A percentile compares a stretch with the other conserved stretches of the same genome.
Conservation (phyloP, 202 grass and related monocot species). For the Dendrocalamus latiflorus region DNA sequence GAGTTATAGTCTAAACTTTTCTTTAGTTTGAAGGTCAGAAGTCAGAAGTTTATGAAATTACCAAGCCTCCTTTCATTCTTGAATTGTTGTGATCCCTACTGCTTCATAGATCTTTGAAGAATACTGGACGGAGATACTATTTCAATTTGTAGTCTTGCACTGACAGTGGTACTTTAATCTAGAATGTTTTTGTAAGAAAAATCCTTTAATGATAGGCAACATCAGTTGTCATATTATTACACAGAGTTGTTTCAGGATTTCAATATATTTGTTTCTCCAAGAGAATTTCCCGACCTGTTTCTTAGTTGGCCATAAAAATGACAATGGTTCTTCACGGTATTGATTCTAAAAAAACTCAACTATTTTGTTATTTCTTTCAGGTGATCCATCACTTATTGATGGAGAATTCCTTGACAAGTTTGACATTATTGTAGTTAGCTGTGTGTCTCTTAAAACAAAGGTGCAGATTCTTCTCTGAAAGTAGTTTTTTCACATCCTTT, state of each 20-base stretch:
- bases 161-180: neutral
- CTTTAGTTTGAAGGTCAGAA: neutral
- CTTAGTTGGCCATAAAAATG: neutral
- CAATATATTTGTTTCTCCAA: neutral
- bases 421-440: slow-evolving; percentile 78
- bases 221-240: neutral
- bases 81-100: neutral
- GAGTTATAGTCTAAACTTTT: neutral
- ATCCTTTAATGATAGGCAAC: neutral
- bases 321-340: neutral
- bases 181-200: neutral
- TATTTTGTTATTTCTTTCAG: slow-evolving; percentile 47
- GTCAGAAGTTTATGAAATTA: neutral
- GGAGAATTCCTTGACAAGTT: slow-evolving; percentile 83
- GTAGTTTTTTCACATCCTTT: neutral
- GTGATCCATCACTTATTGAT: slow-evolving; percentile 66
- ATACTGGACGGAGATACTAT: neutral
- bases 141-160: neutral
- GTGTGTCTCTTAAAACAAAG: slow-evolving; percentile 67
- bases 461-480: slow-evolving; percentile 33
- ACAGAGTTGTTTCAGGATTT: neutral
- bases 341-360: neutral
- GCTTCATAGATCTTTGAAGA: neutral
- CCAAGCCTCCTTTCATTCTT: neutral
- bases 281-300: neutral